phyloP scores from a whole-genome alignment of 306 rosid genomes.

The Inga oerstediana region DNA sequence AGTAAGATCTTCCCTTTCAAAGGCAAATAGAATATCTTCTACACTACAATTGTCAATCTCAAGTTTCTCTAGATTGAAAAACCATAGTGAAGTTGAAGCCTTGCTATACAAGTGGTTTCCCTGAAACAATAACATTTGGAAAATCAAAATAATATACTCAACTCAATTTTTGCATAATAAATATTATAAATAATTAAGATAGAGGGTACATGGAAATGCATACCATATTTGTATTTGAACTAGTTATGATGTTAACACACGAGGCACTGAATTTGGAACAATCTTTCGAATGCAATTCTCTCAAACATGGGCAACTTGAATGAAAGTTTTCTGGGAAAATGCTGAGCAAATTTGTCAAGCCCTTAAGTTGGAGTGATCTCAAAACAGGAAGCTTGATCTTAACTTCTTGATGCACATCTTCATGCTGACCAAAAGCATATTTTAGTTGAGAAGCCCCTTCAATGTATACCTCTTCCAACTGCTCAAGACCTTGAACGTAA shows the following conservation, averaged over 20 bases:
- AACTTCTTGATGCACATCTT: not conserved
- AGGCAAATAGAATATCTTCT: not conserved
- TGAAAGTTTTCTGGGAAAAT: not conserved
- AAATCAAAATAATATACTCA: not conserved
- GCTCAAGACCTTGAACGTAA: not conserved
- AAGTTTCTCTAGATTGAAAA: not conserved
- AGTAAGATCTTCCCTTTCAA: not conserved
- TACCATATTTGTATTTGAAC: not conserved
- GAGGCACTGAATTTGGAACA: not conserved
- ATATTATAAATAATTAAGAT: too few species aligned
- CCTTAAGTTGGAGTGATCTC: not conserved
- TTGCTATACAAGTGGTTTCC: not conserved
- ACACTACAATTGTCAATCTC: not conserved
- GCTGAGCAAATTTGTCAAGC: not conserved
- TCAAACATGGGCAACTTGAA: slow-evolving; percentile 1
- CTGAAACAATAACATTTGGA: not conserved
- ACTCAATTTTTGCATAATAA: not conserved
- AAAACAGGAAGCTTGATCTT: not conserved
- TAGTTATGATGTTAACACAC: not conserved
- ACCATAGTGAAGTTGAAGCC: not conserved
- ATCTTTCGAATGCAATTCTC: not conserved
- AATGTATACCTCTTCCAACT: not conserved
- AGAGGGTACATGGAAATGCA: not conserved
- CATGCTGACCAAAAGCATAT: not conserved
- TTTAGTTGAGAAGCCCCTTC: not conserved